Conservation (phyloP, 176 grass and related monocot species). For the Microstegium vimineum region DNA sequence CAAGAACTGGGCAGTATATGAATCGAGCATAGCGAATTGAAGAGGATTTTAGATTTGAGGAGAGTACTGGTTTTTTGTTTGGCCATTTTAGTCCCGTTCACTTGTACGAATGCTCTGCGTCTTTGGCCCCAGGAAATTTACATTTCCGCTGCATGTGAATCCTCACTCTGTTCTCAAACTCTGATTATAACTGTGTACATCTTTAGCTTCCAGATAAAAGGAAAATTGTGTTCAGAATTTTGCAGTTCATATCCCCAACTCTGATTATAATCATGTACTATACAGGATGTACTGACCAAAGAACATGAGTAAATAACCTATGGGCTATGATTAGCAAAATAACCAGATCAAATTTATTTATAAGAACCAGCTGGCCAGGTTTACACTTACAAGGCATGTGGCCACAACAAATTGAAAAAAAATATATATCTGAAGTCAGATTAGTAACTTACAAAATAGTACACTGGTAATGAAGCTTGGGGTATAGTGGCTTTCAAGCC, state of each 20-base stretch:
- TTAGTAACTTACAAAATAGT: neutral
- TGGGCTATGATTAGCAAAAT: neutral
- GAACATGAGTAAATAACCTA: neutral
- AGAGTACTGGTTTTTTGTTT: slow-evolving; percentile 2
- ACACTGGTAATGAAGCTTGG: too few species aligned
- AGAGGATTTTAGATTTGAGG: neutral
- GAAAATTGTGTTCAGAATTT: neutral
- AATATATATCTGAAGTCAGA: neutral
- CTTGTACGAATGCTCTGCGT: neutral
- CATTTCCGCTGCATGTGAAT: neutral
- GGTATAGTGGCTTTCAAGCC: neutral
- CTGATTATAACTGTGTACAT: neutral
- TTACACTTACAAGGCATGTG: neutral
- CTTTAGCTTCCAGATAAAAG: neutral
- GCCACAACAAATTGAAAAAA: neutral
- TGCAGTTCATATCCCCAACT: neutral
- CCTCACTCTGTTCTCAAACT: too few species aligned
- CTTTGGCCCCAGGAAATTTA: neutral
- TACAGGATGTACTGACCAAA: neutral
- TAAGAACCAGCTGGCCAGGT: neutral
- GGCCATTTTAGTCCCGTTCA: slow-evolving; percentile 14
- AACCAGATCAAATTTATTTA: neutral
- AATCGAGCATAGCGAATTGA: slow-evolving; percentile 55
- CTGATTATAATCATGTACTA: neutral
- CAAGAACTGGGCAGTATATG: slow-evolving; percentile 89